phyloP scores from a whole-genome alignment of 179 eudicot species.

The Spinacia oleracea region DNA sequence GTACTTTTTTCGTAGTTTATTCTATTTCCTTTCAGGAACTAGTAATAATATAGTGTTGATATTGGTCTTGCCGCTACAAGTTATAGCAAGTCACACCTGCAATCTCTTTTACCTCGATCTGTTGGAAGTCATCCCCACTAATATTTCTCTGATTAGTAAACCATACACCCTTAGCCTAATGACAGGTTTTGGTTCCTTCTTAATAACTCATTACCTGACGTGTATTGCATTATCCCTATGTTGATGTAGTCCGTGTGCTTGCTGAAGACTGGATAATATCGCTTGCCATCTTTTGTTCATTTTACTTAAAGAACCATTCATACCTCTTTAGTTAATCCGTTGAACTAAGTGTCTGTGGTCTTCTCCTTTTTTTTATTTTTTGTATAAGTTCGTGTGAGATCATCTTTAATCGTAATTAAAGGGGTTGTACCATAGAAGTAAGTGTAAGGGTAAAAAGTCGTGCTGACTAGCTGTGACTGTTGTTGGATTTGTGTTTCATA shows the following conservation, averaged over 20 bases:
- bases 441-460: not conserved
- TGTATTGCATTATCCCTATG: not conserved
- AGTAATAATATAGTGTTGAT: constrained; percentile 3
- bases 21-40: constrained; percentile 10
- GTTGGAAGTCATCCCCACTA: constrained; percentile 45
- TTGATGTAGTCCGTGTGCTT: not conserved
- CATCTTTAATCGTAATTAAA: not conserved
- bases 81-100: constrained; percentile 55
- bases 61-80: constrained; percentile 56
- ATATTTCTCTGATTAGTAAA: constrained; percentile 36
- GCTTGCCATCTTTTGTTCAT: not conserved
- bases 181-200: constrained; percentile 44
- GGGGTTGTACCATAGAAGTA: not conserved
- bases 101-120: constrained; percentile 46
- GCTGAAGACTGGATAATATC: not conserved
- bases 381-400: not conserved
- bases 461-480: not conserved
- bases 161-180: constrained; percentile 45
- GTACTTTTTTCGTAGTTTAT: not conserved
- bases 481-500: not conserved
- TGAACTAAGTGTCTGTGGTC: not conserved
- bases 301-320: not conserved
- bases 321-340: not conserved
- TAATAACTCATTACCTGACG: not conserved
- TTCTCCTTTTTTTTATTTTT: not conserved